Base-by-base conservation (phyloP, 1,139 yeast species). In the Candida sanyaensis region DNA sequence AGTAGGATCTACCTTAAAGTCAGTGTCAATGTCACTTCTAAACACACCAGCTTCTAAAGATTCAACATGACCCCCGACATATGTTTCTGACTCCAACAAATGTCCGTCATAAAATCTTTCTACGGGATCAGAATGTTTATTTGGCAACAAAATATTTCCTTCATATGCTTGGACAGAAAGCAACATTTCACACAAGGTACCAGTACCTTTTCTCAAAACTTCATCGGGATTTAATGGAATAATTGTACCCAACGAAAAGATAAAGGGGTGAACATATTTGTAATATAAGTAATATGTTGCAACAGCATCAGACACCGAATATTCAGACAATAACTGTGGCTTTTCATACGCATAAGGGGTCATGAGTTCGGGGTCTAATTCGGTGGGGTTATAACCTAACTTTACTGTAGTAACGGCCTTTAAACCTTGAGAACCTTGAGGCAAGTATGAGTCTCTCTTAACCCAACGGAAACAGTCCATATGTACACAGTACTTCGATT, bases 391-490 rank as follows among this genome's bases (percentile, higher is more conserved):
- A 61, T 95, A 95, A 5, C 99, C 99, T 47, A 95, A 73, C 64
- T 95, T 95, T 0, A 92, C 95, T 10, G 96, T 92, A 2, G 99
- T 95, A 17, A 95, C 99, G 0, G 99, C 98, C 64, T 95, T 95
- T 62, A 95, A 78, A 73, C 99, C 99, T 65, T 95, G 99, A 1
- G 97, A 88, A 41, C 99, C 99, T 64, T 95, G 99, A 0, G 99
- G 99, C 46, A 95, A 74, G 65, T 95, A 95, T 3, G 96, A 88
- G 65, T 95, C 99, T 71, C 99, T 83, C 63, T 95, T 91, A n/a
- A 95, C 99, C 99, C 99, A 95, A 57, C 98, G 73, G 66, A 74
- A 95, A 67, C 98, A 93, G 69, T 95, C 99, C 97, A 95, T 91
- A 64, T 95, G 99, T 1, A 84, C 88, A 73, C 99, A 93, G 59